Evolutionary conservation across 257 asterid species (phyloP).

Genomic region (Coffea eugenioides): DNA sequence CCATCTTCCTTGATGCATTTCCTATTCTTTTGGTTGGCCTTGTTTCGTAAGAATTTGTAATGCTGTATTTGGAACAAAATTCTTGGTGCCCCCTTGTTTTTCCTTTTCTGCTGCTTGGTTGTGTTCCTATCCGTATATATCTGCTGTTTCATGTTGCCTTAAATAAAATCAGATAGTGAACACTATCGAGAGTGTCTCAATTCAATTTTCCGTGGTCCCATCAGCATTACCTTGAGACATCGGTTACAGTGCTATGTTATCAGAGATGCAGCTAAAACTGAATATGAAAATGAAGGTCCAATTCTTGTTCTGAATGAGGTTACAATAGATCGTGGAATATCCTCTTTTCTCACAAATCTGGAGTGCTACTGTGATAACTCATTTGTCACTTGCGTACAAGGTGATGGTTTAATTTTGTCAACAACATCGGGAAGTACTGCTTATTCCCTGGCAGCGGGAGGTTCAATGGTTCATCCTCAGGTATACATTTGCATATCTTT

Average conservation of each 20-base stretch:
- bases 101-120: neutral
- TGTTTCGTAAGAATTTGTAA: neutral
- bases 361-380: slow-evolving; percentile 89
- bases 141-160: slow-evolving; percentile 31
- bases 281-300: slow-evolving; percentile 79
- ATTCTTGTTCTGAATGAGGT: slow-evolving; percentile 89
- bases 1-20: slow-evolving; percentile 3
- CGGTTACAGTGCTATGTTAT: slow-evolving; percentile 89
- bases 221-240: slow-evolving; percentile 83
- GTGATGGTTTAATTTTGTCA: slow-evolving; percentile 89
- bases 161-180: slow-evolving; percentile 76
- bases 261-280: slow-evolving; percentile 77
- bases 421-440: slow-evolving; percentile 99
- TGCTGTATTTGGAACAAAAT: neutral
- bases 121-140: neutral
- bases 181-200: slow-evolving; percentile 67
- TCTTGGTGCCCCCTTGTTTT: neutral
- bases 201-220: slow-evolving; percentile 74
- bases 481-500: slow-evolving; percentile 33
- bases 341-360: slow-evolving; percentile 85
- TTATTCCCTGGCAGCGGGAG: slow-evolving; percentile 98
- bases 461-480: slow-evolving; percentile 99
- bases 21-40: neutral
- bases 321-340: slow-evolving; percentile 93
- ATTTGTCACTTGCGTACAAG: slow-evolving; percentile 92